Base-by-base conservation (phyloP, 257 asterid species). In the Scutellaria baicalensis region DNA sequence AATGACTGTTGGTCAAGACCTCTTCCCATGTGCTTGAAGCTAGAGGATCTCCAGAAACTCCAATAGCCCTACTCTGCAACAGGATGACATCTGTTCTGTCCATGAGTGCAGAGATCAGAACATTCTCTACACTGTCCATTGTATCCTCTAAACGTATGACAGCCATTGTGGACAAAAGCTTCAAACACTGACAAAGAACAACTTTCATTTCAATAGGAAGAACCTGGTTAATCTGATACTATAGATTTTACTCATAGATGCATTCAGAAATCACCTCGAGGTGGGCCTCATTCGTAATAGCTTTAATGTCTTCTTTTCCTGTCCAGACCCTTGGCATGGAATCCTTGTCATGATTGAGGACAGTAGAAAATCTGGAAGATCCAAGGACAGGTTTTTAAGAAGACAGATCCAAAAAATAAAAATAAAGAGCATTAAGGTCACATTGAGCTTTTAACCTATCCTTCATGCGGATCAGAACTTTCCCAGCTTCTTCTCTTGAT, bases 321-420 rank as follows among this genome's bases (percentile, higher is more conserved):
- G 95, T 88, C 95, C 95, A 88, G 64, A 84, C 69, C 81, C 92
- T 84, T 13, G 95, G 92, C 70, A 88, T 61, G 31, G 75, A 76
- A 74, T 85, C 86, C 16, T 78, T 79, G 67, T 88, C 95, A 56
- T 85, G 88, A 82, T 80, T 82, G 79, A 88, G 82, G 73, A 82
- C 80, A 40, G 73, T 77, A 60, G 74, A 59, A 69, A 88, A 88
- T 73, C 95, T 88, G 84, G 33, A 68, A 44, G 71, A 11, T 35
- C 40, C 8, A 65, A 47, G 31, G 33, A 66, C 64, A 59, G 61
- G 75, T 63, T 68, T 68, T 58, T 49, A 45, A 20, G 59, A 39
- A 62, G 62, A 38, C 49, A 27, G 6, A 21, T 43, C 10, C 38
- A 27, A 27, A 27, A 23, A 45, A 57, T 18, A 14, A 66, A 39